A percentile compares a stretch with the other conserved stretches of the same genome.
Conservation (phyloP, 495 filamentous ascomycete genomes). For the Amniculicola lignicola region DNA sequence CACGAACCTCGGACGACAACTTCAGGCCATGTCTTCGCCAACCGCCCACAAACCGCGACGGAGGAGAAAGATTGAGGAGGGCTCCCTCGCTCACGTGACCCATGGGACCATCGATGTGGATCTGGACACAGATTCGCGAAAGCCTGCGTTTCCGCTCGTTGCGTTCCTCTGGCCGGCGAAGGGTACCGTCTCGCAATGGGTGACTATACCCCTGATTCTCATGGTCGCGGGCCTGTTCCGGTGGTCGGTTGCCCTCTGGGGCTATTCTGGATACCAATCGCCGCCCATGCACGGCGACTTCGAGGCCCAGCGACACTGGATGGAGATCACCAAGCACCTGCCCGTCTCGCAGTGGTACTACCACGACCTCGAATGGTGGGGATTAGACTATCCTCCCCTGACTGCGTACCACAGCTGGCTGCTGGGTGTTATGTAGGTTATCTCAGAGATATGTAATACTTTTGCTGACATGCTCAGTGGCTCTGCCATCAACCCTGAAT, state of each 20-base stretch:
- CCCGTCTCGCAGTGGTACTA: slow-evolving; percentile 96
- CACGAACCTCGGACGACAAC: not conserved
- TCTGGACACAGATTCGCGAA: slow-evolving; percentile 43
- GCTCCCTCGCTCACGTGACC: slow-evolving; percentile 47
- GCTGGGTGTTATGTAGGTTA: slow-evolving; percentile 70
- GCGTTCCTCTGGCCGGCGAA: slow-evolving; percentile 89
- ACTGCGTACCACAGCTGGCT: slow-evolving; percentile 98
- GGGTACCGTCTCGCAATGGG: slow-evolving; percentile 84
- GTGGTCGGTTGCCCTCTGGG: slow-evolving; percentile 89
- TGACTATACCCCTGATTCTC: slow-evolving; percentile 77
- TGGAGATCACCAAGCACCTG: slow-evolving; percentile 88
- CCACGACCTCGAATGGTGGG: slow-evolving; percentile 95
- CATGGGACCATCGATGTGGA: slow-evolving; percentile 53
- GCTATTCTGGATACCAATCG: slow-evolving; percentile 81
- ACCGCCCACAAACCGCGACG: slow-evolving; percentile 57
- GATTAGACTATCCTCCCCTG: slow-evolving; percentile 93
- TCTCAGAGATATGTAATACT: not conserved
- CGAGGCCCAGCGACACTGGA: slow-evolving; percentile 97
- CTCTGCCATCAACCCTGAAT: slow-evolving; percentile 68
- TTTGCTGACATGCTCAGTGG: slow-evolving; percentile 53
- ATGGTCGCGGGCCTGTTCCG: slow-evolving; percentile 90
- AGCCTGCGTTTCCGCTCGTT: slow-evolving; percentile 77
- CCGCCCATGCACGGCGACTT: slow-evolving; percentile 96
- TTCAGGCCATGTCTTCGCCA: slow-evolving; percentile 30
- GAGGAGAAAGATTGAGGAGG: slow-evolving; percentile 52